Conservation (phyloP, 208 protist genomes). For the Trypanosoma brucei region DNA sequence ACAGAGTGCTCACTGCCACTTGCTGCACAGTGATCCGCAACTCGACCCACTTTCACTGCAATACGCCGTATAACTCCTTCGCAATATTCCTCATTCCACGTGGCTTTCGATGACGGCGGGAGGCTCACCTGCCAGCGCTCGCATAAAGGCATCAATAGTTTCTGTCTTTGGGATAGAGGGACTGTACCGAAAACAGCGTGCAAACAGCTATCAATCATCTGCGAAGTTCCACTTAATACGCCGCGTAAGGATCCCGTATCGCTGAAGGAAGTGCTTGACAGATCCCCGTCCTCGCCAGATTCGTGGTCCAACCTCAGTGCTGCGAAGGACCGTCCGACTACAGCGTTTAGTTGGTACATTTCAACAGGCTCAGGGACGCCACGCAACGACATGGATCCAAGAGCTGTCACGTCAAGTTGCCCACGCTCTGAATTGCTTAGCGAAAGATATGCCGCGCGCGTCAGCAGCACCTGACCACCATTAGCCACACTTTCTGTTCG, state of each 20-base stretch:
- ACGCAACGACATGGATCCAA: slow-evolving; percentile 35
- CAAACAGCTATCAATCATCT: not conserved
- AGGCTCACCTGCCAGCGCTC: not conserved
- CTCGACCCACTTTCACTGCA: not conserved
- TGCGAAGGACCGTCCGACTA: slow-evolving; percentile 29
- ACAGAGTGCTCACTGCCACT: not conserved
- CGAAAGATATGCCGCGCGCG: slow-evolving; percentile 1
- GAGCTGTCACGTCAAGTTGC: not conserved
- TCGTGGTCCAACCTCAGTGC: slow-evolving; percentile 41
- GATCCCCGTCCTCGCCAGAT: not conserved
- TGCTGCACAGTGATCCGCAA: not conserved
- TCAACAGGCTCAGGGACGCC: slow-evolving; percentile 39
- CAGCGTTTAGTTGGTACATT: slow-evolving; percentile 49
- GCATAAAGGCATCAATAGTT: not conserved
- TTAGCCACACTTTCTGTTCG: slow-evolving; percentile 3
- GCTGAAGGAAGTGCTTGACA: not conserved
- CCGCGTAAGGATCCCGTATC: not conserved
- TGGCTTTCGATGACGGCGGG: not conserved
- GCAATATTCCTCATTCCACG: slow-evolving; percentile 2
- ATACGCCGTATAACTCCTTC: not conserved
- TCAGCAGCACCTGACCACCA: slow-evolving; percentile 7
- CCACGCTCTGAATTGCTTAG: slow-evolving; percentile 46
- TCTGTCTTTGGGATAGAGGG: not conserved
- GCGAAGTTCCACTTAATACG: not conserved
- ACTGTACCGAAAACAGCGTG: not conserved